Conservation (phyloP, 306 rosid species). For the Begonia fuchsioides region DNA sequence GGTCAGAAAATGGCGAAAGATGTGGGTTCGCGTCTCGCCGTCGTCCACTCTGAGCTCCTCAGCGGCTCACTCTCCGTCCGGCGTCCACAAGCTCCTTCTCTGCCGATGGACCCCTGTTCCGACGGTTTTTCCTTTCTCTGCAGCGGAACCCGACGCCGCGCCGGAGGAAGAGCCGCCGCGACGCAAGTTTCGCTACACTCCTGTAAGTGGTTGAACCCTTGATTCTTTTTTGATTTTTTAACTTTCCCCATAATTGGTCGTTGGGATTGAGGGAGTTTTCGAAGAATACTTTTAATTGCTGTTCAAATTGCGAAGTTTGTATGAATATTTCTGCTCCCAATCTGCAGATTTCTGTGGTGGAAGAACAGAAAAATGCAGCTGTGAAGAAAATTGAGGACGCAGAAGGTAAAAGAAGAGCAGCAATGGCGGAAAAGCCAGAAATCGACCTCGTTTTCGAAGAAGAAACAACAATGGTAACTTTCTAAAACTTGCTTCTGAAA, state of each 20-base stretch:
- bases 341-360: constrained; percentile 64
- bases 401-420: constrained; percentile 8
- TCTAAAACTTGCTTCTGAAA: too few relatives aligned
- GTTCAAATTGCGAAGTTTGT: too few relatives aligned
- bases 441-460: constrained; percentile 28
- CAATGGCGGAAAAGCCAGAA: constrained; percentile 18
- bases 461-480: constrained; percentile 8
- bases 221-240: too few relatives aligned
- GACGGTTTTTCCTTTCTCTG: constrained; percentile 5
- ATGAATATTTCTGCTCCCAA: too few relatives aligned
- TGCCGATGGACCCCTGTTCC: constrained; percentile 90
- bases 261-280: too few relatives aligned
- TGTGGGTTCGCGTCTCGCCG: constrained; percentile 68
- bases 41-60: constrained; percentile 22
- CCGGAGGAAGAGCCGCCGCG: constrained; percentile 33
- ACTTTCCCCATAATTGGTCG: too few relatives aligned
- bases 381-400: constrained; percentile 4
- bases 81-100: constrained; percentile 41
- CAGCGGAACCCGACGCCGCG: constrained; percentile 1
- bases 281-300: too few relatives aligned
- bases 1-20: constrained; percentile 91
- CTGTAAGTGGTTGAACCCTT: constrained; percentile 27
- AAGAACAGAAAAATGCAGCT: constrained; percentile 40
- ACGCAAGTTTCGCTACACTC: constrained; percentile 89
- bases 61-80: constrained; percentile 26